A percentile compares a stretch with the other conserved stretches of the same genome.
phyloP scores from a whole-genome alignment of 768 basidiomycete genomes.

The Suillus brevipes region DNA sequence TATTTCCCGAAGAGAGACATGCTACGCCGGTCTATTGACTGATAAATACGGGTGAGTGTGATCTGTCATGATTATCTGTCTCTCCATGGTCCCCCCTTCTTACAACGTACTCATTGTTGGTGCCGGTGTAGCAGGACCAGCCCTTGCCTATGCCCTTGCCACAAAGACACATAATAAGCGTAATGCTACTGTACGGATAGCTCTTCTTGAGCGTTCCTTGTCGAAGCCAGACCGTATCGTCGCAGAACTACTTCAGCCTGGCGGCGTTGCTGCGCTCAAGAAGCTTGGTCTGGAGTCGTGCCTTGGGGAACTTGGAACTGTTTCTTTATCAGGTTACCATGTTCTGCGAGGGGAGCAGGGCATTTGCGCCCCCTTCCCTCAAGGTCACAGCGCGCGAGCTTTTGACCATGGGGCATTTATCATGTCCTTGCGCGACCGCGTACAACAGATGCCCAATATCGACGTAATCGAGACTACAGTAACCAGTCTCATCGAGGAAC shows the following conservation, averaged over 20 bases:
- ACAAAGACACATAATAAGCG: slow-evolving; percentile 39
- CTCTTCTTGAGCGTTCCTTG: slow-evolving; percentile 84
- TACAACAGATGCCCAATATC: slow-evolving; percentile 54
- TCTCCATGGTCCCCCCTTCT: slow-evolving; percentile 19
- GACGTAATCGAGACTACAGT: slow-evolving; percentile 80
- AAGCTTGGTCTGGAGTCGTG: slow-evolving; percentile 70
- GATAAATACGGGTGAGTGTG: background rate
- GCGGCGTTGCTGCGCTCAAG: slow-evolving; percentile 69
- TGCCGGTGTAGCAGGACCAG: slow-evolving; percentile 80
- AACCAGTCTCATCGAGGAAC: slow-evolving; percentile 60
- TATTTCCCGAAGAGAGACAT: background rate
- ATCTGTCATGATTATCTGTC: too few relatives aligned
- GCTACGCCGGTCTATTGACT: background rate
- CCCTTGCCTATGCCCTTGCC: slow-evolving; percentile 79
- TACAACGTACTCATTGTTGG: slow-evolving; percentile 86
- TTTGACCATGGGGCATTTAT: slow-evolving; percentile 92
- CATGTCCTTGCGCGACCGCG: slow-evolving; percentile 66
- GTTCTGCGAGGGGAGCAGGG: slow-evolving; percentile 56
- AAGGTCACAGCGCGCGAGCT: slow-evolving; percentile 59
- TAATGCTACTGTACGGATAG: slow-evolving; percentile 60
- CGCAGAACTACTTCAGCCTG: slow-evolving; percentile 91
- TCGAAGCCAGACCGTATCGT: slow-evolving; percentile 90
- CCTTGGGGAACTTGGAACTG: slow-evolving; percentile 81
- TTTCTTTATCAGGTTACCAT: slow-evolving; percentile 77
- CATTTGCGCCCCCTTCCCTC: slow-evolving; percentile 84